Base-by-base conservation (phyloP, 495 filamentous ascomycete species). In the Tuber magnatum region DNA sequence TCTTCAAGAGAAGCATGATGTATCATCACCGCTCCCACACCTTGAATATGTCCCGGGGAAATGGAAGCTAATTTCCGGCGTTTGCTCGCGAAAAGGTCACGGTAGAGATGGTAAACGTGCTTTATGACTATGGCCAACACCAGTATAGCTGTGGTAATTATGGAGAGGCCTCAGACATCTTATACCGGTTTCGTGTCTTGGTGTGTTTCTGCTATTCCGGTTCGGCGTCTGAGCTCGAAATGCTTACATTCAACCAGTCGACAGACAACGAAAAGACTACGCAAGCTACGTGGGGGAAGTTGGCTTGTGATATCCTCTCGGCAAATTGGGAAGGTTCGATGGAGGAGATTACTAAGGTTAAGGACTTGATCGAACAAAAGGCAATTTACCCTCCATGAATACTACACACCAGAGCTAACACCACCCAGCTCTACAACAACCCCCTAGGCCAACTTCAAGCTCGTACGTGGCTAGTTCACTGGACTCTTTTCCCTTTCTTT, bases 401-500 rank as follows among this genome's bases (percentile, higher is more conserved):
- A 42, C 43, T 35, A 35, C 14, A 35, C 28, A 65, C 18, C 56
- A 1, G 28, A 65, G 16, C 71, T 75, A 43, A 73, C 68, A 71
- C 65, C n/a, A 90, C 88, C 46, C 91, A 92, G 83, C 89, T 98
- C 70, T 96, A 97, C 89, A 94, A 92, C 88, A 97, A 96, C 87
- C 93, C 96, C 18, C 87, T 97, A 73, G 94, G 90, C 41, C 95
- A 99, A 85, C 91, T 99, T 42, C 89, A 92, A 82, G 94, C 97
- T 86, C 93, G 96, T 76, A 94, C 93, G 43, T 96, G 94, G 93
- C 88, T 99, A 80, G 92, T 97, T 83, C 96, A 98, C 90, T 99
- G 95, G 95, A 90, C 92, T 65, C 89, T 99, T 74, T 99, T 98
- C 89, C 95, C 96, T 73, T 94, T 97, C 87, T 99, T 98, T 89